phyloP scores from a whole-genome alignment of 768 basidiomycete species.

The Suillus alpinus region DNA sequence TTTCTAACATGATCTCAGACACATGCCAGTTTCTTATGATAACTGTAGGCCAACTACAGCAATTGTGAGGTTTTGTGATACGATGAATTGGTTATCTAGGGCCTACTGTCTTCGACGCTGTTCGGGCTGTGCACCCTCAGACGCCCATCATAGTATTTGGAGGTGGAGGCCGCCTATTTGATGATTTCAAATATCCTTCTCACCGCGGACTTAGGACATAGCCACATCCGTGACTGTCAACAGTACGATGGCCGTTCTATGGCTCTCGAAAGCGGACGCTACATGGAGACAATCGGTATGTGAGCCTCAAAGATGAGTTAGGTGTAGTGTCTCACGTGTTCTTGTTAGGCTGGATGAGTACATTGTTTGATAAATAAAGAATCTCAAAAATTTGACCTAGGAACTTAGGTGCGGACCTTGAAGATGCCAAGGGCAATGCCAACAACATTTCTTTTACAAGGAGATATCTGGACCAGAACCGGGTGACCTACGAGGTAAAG shows the following conservation, averaged over 20 bases:
- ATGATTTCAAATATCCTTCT: not conserved
- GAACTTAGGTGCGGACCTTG: constrained; percentile 46
- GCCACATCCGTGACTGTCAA: constrained; percentile 79
- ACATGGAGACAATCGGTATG: constrained; percentile 89
- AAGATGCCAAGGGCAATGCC: constrained; percentile 32
- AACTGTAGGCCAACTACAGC: constrained; percentile 45
- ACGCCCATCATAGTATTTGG: constrained; percentile 86
- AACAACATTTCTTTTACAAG: constrained; percentile 61
- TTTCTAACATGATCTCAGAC: constrained; percentile 38
- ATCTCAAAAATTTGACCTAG: not conserved
- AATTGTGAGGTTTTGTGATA: not conserved
- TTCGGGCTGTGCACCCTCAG: constrained; percentile 68
- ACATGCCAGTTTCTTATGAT: constrained; percentile 77
- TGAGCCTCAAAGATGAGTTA: not conserved
- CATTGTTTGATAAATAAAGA: constrained; percentile 13
- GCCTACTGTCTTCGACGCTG: constrained; percentile 68
- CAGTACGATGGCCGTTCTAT: constrained; percentile 71
- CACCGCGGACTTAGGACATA: constrained; percentile 47
- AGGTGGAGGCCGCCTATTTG: constrained; percentile 32
- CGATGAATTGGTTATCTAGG: constrained; percentile 36
- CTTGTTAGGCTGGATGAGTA: constrained; percentile 59
- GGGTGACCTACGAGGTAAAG: constrained; percentile 70
- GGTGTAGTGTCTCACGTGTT: not conserved
- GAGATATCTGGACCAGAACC: constrained; percentile 79
- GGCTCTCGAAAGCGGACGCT: constrained; percentile 79